Conservation (phyloP, 768 basidiomycete species). For the Cystofilobasidium bisporidii region DNA sequence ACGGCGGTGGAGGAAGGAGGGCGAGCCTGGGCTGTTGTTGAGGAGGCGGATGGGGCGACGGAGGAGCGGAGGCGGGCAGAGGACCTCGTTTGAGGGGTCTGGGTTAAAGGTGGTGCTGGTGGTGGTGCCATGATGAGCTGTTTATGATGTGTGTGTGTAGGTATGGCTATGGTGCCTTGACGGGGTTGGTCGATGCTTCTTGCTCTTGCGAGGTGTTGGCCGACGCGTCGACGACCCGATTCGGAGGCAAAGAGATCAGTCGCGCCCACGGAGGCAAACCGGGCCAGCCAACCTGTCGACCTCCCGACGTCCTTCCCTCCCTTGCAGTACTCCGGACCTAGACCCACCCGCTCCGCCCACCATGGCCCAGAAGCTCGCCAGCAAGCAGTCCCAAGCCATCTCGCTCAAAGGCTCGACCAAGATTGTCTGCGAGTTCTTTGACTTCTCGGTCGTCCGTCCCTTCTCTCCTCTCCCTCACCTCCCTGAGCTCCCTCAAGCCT, state of each 20-base stretch:
- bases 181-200: no score
- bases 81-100: neutral
- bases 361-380: conserved; percentile 39
- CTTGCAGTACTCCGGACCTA: no score
- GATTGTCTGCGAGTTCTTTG: conserved; percentile 97
- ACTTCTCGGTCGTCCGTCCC: conserved; percentile 92
- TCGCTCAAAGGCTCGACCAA: conserved; percentile 90
- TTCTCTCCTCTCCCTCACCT: neutral
- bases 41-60: neutral
- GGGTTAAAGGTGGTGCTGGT: no score
- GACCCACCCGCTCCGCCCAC: neutral
- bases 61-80: neutral
- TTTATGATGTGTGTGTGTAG: no score
- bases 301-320: neutral
- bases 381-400: conserved; percentile 47
- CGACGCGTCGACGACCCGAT: no score
- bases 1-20: neutral
- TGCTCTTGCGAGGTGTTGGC: no score
- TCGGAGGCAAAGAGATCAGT: no score
- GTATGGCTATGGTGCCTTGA: no score
- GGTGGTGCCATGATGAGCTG: no score
- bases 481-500: conserved; percentile 3
- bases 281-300: neutral
- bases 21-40: neutral
- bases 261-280: no score